phyloP scores from a whole-genome alignment of 2,329 filamentous ascomycete genomes.

The Ascochyta lentis region DNA sequence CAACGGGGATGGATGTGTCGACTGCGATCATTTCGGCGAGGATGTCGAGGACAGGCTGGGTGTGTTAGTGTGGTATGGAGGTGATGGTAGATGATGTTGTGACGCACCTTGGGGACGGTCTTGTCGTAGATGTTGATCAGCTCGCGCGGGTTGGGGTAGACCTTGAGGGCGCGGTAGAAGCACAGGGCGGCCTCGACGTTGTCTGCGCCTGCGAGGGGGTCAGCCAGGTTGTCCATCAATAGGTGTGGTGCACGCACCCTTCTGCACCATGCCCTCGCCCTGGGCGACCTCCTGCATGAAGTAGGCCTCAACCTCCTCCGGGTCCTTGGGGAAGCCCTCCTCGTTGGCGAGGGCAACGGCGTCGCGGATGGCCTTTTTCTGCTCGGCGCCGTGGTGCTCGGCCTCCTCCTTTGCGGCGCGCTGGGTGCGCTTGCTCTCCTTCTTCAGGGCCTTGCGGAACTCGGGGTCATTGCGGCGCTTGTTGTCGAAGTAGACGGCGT shows the following conservation, averaged over 20 bases:
- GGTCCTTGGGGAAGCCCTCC: slow-evolving; percentile 87
- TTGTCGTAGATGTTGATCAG: slow-evolving; percentile 98
- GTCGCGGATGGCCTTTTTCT: slow-evolving; percentile 75
- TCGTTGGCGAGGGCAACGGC: slow-evolving; percentile 83
- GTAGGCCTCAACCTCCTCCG: slow-evolving; percentile 93
- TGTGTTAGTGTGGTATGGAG: slow-evolving; percentile 21
- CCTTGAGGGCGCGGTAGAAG: slow-evolving; percentile 99
- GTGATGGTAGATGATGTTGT: not conserved
- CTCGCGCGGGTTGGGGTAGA: slow-evolving; percentile 92
- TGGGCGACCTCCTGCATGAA: slow-evolving; percentile 95
- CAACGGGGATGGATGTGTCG: slow-evolving; percentile 67
- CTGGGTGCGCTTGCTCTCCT: slow-evolving; percentile 75
- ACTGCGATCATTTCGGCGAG: slow-evolving; percentile 98
- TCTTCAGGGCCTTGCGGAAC: slow-evolving; percentile 70
- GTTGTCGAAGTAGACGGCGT: slow-evolving; percentile 72
- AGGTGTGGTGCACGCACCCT: slow-evolving; percentile 64
- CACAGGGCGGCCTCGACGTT: slow-evolving; percentile 85
- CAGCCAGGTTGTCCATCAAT: slow-evolving; percentile 16
- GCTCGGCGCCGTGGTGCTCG: slow-evolving; percentile 68
- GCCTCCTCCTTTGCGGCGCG: slow-evolving; percentile 76
- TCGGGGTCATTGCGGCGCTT: slow-evolving; percentile 67
- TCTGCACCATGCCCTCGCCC: slow-evolving; percentile 81
- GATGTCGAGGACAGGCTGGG: slow-evolving; percentile 86
- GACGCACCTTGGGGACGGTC: slow-evolving; percentile 87
- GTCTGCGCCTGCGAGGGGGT: slow-evolving; percentile 62